Evolutionary conservation across 306 rosid genomes (phyloP), one percentile per base, ranked within the genome.

Genomic region (Macrotyloma uniflorum): DNA sequence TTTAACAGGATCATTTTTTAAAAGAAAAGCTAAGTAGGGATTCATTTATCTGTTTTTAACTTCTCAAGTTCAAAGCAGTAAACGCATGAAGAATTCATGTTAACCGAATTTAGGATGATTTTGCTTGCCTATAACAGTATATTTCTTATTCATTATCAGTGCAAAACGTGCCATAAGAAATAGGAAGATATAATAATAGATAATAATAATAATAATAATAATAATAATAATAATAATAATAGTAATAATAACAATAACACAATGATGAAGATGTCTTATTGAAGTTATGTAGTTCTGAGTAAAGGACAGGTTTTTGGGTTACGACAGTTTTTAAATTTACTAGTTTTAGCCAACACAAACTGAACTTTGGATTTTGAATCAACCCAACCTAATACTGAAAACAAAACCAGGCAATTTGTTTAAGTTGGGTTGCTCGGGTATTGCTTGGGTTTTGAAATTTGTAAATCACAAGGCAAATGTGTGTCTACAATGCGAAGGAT

Each of bases 311-410:
- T 70, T 69, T 24, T 55, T 70, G 45, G 26, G 43, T 33, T 58
- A 32, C 13, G 57, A 8, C 38, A 79, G 65, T 18, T 62, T 59
- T 54, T 14, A 54, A 35, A 15, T 35, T 55, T 40, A 23, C n/a
- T 8, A 22, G 6, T 51, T 40, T 33, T 16, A 40, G 18, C 68
- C 67, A 15, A 16, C 53, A 20, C 24, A 55, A 70, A 55, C 54
- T 69, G 71, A 70, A 15, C 61, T 61, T 33, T 73, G 19, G 66
- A 42, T 40, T 47, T 32, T 26, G 4, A 36, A 35, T 19, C 58
- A 61, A 49, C 9, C 67, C 79, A 57, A 64, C 78, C 66, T 13
- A 53, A 23, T 33, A 14, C 38, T 72, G 79, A 38, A 50, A 51
- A n/a, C 0, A 8, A 58, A 22, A 61, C 67, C 73, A 38, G 66